Conservation (phyloP, 2,329 filamentous ascomycete genomes). For the Blastomyces emzantsi region DNA sequence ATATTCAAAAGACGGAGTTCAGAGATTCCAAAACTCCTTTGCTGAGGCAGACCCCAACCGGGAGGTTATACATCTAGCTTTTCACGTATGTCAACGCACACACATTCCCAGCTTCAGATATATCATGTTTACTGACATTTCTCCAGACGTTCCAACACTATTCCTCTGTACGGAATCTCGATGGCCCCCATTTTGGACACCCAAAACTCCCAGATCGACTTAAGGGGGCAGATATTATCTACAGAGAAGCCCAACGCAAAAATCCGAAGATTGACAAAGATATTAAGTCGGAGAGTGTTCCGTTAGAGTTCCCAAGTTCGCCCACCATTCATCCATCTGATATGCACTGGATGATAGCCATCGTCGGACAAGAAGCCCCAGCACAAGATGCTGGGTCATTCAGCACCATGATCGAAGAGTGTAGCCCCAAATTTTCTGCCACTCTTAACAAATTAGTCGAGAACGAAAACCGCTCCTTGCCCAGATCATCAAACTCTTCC, state of each 20-base stretch:
- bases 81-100: constrained; percentile 44
- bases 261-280: constrained; percentile 15
- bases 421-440: constrained; percentile 45
- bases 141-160: constrained; percentile 55
- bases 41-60: constrained; percentile 27
- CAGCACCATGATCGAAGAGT: constrained; percentile 44
- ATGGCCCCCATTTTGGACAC: constrained; percentile 50
- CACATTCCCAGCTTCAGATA: constrained; percentile 14
- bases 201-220: constrained; percentile 36
- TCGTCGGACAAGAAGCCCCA: constrained; percentile 44
- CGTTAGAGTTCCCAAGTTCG: constrained; percentile 28
- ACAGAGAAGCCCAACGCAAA: constrained; percentile 16
- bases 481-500: not conserved
- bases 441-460: constrained; percentile 47
- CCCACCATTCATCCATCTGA: constrained; percentile 31
- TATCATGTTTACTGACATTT: constrained; percentile 4
- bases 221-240: constrained; percentile 8
- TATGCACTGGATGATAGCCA: constrained; percentile 47
- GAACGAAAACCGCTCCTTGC: constrained; percentile 17
- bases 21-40: constrained; percentile 38
- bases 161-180: constrained; percentile 54
- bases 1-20: constrained; percentile 39
- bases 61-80: constrained; percentile 49
- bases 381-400: constrained; percentile 44
- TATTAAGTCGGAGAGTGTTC: constrained; percentile 28